Evolutionary conservation across 805 yeast genomes (phyloP).

Genomic region (Yamadazyma paraphyllophila): DNA sequence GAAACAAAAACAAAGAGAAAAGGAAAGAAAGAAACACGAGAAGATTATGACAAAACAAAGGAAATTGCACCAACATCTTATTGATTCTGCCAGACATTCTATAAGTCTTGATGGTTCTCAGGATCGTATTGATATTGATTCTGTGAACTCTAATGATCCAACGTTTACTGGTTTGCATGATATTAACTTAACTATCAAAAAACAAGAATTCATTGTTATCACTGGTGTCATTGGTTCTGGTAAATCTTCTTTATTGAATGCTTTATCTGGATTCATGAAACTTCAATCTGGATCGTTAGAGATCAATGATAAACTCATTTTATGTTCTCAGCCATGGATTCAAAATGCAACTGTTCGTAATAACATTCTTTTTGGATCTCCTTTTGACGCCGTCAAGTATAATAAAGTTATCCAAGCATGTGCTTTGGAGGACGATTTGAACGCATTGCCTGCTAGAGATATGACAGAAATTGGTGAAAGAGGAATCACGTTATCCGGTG

Average conservation of each 20-base stretch:
- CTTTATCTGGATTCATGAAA: constrained; percentile 41
- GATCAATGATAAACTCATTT: constrained; percentile 29
- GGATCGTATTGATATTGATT: neutral
- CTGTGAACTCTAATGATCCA: constrained; percentile 1
- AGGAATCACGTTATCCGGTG: constrained; percentile 45
- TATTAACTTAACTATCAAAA: constrained; percentile 28
- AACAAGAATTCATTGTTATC: constrained; percentile 38
- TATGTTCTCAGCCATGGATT: constrained; percentile 42
- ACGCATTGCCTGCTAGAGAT: constrained; percentile 34
- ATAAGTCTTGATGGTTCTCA: neutral
- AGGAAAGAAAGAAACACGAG: constrained; percentile 5
- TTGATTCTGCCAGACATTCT: constrained; percentile 9
- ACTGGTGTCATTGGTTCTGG: constrained; percentile 46
- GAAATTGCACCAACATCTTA: constrained; percentile 1
- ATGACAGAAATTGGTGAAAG: constrained; percentile 45
- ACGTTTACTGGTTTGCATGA: constrained; percentile 34
- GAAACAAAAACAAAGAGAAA: constrained; percentile 12
- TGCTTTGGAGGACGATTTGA: constrained; percentile 39
- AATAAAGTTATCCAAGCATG: constrained; percentile 33
- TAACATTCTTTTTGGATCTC: constrained; percentile 38
- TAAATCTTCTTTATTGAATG: constrained; percentile 39
- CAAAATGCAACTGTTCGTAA: constrained; percentile 42
- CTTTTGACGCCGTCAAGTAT: constrained; percentile 29
- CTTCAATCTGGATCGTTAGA: constrained; percentile 22
- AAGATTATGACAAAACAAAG: constrained; percentile 7